These are phyloP conservation scores for Herpotrichia juniperi DNA, from an alignment of 2,329 filamentous ascomycete species.

Conservation along the genomic window DNA sequence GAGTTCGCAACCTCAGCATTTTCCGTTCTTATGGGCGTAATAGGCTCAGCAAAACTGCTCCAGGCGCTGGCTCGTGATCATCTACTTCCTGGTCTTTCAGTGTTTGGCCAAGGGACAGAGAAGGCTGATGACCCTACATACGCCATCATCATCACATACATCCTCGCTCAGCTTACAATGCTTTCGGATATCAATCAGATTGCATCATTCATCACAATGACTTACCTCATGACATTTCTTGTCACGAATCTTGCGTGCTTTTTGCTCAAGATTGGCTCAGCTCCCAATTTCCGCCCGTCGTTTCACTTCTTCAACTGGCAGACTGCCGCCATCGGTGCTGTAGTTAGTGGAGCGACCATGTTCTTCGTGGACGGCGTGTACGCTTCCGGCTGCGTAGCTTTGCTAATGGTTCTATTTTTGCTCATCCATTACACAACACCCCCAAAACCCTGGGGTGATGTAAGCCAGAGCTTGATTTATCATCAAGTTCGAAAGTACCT, in stretches of 20 bases:
- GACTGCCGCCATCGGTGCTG: slow-evolving; percentile 74
- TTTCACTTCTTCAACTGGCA: slow-evolving; percentile 91
- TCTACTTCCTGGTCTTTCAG: slow-evolving; percentile 74
- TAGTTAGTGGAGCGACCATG: slow-evolving; percentile 83
- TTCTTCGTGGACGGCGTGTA: slow-evolving; percentile 88
- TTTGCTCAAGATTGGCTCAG: slow-evolving; percentile 82
- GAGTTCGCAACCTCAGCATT: slow-evolving; percentile 85
- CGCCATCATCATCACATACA: slow-evolving; percentile 77
- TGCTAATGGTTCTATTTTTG: slow-evolving; percentile 78
- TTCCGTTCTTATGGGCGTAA: slow-evolving; percentile 85
- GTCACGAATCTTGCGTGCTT: slow-evolving; percentile 90
- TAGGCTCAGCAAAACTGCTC: slow-evolving; percentile 82
- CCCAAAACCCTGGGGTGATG: slow-evolving; percentile 88
- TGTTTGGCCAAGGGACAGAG: slow-evolving; percentile 76
- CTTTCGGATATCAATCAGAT: slow-evolving; percentile 87
- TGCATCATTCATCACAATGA: slow-evolving; percentile 88
- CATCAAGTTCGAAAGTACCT: slow-evolving; percentile 88
- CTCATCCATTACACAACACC: slow-evolving; percentile 85
- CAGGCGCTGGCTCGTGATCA: slow-evolving; percentile 82
- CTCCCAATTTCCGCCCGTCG: slow-evolving; percentile 85
- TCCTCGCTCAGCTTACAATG: slow-evolving; percentile 78
- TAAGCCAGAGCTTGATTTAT: slow-evolving; percentile 88
- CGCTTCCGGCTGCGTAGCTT: slow-evolving; percentile 74
- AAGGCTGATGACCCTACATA: slow-evolving; percentile 75
- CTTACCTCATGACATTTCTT: slow-evolving; percentile 89